Percentiles rank a stretch among this genome's conserved stretches.
Conservation (phyloP, 345 rosid genomes). For the Populus pruinosa region DNA sequence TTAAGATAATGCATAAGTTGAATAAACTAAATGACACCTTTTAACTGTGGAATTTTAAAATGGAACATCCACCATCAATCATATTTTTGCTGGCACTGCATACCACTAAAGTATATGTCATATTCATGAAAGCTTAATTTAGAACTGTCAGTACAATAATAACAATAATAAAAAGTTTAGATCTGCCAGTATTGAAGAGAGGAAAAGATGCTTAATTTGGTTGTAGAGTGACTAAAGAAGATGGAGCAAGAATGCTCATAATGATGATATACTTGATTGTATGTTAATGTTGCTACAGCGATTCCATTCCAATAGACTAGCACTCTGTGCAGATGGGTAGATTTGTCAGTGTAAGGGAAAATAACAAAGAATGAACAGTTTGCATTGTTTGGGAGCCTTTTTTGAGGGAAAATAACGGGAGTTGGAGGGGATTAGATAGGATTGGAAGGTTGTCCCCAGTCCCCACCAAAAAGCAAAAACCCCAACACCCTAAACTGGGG, state of each 20-base stretch:
- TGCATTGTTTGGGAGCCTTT: too few relatives aligned
- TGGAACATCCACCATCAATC: neutral
- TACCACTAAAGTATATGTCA: neutral
- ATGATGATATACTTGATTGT: neutral
- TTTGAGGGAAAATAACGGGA: too few relatives aligned
- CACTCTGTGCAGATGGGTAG: too few relatives aligned
- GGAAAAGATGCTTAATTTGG: neutral
- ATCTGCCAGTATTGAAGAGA: neutral
- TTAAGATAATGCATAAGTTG: neutral
- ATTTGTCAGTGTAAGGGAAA: too few relatives aligned
- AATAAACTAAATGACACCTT: neutral
- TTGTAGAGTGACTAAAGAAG: neutral
- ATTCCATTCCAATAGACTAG: too few relatives aligned
- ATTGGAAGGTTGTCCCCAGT: too few relatives aligned
- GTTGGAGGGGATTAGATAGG: too few relatives aligned
- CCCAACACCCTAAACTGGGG: too few relatives aligned
- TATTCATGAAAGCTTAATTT: neutral
- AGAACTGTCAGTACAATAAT: neutral
- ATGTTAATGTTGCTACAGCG: too few relatives aligned
- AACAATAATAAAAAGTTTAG: neutral
- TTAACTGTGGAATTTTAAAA: neutral
- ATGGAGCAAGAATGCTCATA: neutral
- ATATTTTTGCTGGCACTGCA: neutral
- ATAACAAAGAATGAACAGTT: too few relatives aligned
- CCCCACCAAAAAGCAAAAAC: too few relatives aligned